A percentile compares a stretch with the other conserved stretches of the same genome.
Conservation (phyloP, 2,329 filamentous ascomycete species). For the Penicillium sp. region DNA sequence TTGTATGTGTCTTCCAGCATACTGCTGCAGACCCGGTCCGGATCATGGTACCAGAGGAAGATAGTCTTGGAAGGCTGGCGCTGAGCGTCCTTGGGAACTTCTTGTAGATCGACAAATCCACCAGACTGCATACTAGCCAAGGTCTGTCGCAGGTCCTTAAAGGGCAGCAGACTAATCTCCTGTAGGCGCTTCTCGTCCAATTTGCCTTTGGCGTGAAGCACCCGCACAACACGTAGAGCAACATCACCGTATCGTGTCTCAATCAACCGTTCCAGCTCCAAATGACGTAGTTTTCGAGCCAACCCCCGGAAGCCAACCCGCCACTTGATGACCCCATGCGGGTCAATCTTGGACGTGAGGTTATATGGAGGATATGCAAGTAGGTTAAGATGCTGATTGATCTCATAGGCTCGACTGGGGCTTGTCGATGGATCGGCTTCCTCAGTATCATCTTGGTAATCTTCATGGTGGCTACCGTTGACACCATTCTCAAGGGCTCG, state of each 20-base stretch:
- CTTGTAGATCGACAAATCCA: conserved; percentile 85
- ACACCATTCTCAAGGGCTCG: conserved; percentile 27
- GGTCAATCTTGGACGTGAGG: conserved; percentile 33
- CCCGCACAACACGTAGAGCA: conserved; percentile 75
- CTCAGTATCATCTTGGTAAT: conserved; percentile 39
- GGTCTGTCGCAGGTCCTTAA: conserved; percentile 75
- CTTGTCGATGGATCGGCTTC: conserved; percentile 12
- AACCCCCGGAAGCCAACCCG: conserved; percentile 74
- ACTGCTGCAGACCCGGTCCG: conserved; percentile 61
- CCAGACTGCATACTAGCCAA: conserved; percentile 80
- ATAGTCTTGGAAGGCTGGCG: conserved; percentile 76
- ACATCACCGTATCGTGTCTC: conserved; percentile 68
- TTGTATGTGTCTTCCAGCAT: conserved; percentile 82
- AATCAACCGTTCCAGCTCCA: conserved; percentile 76
- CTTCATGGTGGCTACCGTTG: conserved; percentile 46
- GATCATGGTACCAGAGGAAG: conserved; percentile 88
- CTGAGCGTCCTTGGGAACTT: conserved; percentile 82
- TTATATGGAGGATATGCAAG: conserved; percentile 42
- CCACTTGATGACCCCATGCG: conserved; percentile 64
- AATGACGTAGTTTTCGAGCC: conserved; percentile 62
- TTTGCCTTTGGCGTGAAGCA: conserved; percentile 80
- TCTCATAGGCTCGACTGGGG: conserved; percentile 29
- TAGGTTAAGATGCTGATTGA: conserved; percentile 45
- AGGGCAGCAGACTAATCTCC: conserved; percentile 72
- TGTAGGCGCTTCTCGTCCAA: conserved; percentile 90